Percentiles rank a stretch among this genome's conserved stretches.
Conservation (phyloP, 352 stramenopile genomes). For the Phytophthora fragariaefolia region DNA sequence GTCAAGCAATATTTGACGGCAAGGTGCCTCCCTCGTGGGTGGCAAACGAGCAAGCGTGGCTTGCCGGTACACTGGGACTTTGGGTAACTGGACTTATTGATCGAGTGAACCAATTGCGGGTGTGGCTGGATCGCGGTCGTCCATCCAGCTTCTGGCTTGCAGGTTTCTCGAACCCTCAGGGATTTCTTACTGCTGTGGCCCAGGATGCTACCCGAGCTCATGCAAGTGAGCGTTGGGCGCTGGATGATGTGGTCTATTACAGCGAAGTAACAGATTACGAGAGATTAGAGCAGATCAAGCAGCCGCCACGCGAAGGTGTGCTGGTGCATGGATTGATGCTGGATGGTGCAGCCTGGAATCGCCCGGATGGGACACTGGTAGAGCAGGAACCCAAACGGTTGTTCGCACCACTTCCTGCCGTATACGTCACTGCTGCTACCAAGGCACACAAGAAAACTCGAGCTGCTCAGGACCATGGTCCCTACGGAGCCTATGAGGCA, state of each 20-base stretch:
- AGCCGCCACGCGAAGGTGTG: conserved; percentile 73
- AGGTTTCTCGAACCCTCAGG: conserved; percentile 78
- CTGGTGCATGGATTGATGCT: conserved; percentile 78
- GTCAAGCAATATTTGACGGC: conserved; percentile 76
- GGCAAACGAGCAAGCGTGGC: conserved; percentile 77
- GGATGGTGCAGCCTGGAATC: conserved; percentile 79
- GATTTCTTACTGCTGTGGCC: conserved; percentile 78
- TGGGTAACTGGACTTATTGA: conserved; percentile 76
- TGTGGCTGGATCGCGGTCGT: conserved; percentile 68
- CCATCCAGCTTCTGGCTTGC: conserved; percentile 80
- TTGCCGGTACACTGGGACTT: conserved; percentile 63
- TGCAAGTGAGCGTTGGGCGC: conserved; percentile 73
- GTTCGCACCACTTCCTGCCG: conserved; percentile 72
- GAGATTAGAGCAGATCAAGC: conserved; percentile 78
- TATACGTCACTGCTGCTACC: conserved; percentile 81
- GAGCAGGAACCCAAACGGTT: conserved; percentile 82
- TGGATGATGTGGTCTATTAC: conserved; percentile 84
- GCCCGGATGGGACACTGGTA: conserved; percentile 70
- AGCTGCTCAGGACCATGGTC: conserved; percentile 69
- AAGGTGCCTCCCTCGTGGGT: conserved; percentile 69
- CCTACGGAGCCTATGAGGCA: conserved; percentile 80
- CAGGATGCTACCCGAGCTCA: conserved; percentile 79
- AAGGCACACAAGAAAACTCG: conserved; percentile 80
- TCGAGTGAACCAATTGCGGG: conserved; percentile 59
- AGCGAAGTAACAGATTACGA: conserved; percentile 87